phyloP scores from a whole-genome alignment of 192 early-diverging fungal genomes.

The Podila clonocystis region DNA sequence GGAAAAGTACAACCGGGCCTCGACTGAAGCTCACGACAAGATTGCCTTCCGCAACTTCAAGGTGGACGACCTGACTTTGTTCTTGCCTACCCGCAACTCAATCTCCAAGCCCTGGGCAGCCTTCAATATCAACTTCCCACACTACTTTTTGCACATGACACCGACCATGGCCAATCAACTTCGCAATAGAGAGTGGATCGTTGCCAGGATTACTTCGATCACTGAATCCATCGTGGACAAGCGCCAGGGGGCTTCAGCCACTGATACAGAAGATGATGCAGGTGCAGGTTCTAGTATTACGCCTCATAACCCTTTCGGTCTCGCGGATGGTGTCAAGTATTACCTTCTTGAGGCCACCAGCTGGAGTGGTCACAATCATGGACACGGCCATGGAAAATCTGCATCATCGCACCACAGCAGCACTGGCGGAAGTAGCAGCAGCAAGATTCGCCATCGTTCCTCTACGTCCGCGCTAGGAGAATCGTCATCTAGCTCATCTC shows the following conservation, averaged over 20 bases:
- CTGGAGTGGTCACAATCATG: conserved; percentile 40
- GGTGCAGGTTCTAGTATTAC: conserved; percentile 8
- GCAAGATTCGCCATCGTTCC: conserved; percentile 42
- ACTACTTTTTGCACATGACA: conserved; percentile 62
- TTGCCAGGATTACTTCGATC: conserved; percentile 60
- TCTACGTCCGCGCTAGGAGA: conserved; percentile 33
- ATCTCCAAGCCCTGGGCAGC: conserved; percentile 66
- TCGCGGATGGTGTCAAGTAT: conserved; percentile 61
- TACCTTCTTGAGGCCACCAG: conserved; percentile 59
- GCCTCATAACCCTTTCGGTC: conserved; percentile 57
- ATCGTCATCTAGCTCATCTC: conserved; percentile 24
- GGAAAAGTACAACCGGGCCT: conserved; percentile 60
- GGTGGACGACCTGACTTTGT: conserved; percentile 63
- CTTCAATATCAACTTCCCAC: conserved; percentile 65
- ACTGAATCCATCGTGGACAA: conserved; percentile 57
- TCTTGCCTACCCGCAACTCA: conserved; percentile 63
- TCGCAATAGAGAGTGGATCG: conserved; percentile 58
- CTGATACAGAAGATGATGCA: conserved; percentile 11
- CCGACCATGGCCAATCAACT: conserved; percentile 49
- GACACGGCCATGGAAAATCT: conserved; percentile 26
- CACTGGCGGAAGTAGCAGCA: conserved; percentile 17
- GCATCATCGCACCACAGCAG: conserved; percentile 38
- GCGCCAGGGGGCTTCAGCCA: conserved; percentile 11
- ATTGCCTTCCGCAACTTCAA: conserved; percentile 70
- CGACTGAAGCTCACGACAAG: conserved; percentile 56